Percentiles rank a stretch among this genome's conserved stretches.
These are phyloP conservation scores for Rachicladosporium sp. DNA, from an alignment of 2,329 filamentous ascomycete species.

Conservation along the genomic window DNA sequence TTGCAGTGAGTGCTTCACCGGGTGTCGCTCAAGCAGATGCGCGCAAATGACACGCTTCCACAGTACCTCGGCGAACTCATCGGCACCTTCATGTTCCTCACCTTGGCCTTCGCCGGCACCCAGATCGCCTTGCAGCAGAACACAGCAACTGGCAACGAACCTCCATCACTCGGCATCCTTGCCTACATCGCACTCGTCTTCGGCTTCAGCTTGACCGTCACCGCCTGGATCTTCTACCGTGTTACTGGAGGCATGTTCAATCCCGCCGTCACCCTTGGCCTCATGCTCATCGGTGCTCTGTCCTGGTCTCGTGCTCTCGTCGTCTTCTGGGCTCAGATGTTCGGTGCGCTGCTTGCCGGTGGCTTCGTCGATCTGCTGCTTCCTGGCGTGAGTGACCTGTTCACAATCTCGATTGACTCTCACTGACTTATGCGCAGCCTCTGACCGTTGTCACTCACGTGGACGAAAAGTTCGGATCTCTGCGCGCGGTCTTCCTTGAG, in stretches of 20 bases:
- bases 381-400: slow-evolving; percentile 20
- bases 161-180: slow-evolving; percentile 12
- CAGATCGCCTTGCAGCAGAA: slow-evolving; percentile 18
- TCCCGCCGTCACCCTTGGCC: slow-evolving; percentile 34
- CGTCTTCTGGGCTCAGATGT: slow-evolving; percentile 33
- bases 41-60: background rate
- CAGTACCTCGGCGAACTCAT: slow-evolving; percentile 10
- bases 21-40: background rate
- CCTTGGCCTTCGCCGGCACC: slow-evolving; percentile 22
- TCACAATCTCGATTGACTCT: background rate
- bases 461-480: slow-evolving; percentile 25
- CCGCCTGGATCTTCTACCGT: slow-evolving; percentile 27
- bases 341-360: slow-evolving; percentile 34
- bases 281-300: slow-evolving; percentile 35
- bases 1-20: slow-evolving; percentile 1
- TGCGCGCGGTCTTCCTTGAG: slow-evolving; percentile 27
- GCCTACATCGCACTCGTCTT: slow-evolving; percentile 24
- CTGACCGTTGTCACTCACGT: slow-evolving; percentile 36
- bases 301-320: slow-evolving; percentile 31
- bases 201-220: slow-evolving; percentile 25
- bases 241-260: slow-evolving; percentile 26
- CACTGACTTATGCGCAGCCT: slow-evolving; percentile 8
- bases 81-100: slow-evolving; percentile 22
- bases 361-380: slow-evolving; percentile 33
- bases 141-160: slow-evolving; percentile 4